Evolutionary conservation across 2,329 filamentous ascomycete species (phyloP).

Genomic region (Cladorrhinum sp.): DNA sequence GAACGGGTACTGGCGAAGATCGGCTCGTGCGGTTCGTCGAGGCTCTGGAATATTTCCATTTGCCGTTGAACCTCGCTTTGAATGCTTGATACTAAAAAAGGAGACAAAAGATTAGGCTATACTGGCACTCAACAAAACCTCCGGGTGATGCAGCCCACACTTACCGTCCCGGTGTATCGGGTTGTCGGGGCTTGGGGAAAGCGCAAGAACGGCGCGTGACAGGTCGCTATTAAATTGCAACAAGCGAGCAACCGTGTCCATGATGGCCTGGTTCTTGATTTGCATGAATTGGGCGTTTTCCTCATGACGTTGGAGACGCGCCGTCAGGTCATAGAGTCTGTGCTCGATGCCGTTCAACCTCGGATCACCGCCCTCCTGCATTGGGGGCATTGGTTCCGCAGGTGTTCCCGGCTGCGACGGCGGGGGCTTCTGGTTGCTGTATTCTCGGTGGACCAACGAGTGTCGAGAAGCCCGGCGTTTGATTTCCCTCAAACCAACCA

Average conservation of each 20-base stretch:
- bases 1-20: conserved; percentile 61
- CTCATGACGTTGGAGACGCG: conserved; percentile 75
- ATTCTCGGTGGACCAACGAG: conserved; percentile 88
- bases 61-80: conserved; percentile 62
- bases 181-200: conserved; percentile 73
- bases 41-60: conserved; percentile 51
- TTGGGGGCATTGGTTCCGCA: conserved; percentile 69
- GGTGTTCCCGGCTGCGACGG: conserved; percentile 80
- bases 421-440: conserved; percentile 71
- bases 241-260: conserved; percentile 72
- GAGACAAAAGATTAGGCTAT: conserved; percentile 19
- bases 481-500: conserved; percentile 89
- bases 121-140: conserved; percentile 13
- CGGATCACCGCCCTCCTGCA: conserved; percentile 72
- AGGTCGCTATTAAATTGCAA: conserved; percentile 81
- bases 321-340: conserved; percentile 74
- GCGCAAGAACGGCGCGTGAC: conserved; percentile 67
- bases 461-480: conserved; percentile 92
- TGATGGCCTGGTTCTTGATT: conserved; percentile 74
- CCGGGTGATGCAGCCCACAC: conserved; percentile 33
- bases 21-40: conserved; percentile 66
- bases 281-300: conserved; percentile 77
- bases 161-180: conserved; percentile 78
- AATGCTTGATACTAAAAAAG: conserved; percentile 47
- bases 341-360: conserved; percentile 76